Conservation (phyloP, 2,329 filamentous ascomycete genomes). For the Fusarium pseudograminearum region DNA sequence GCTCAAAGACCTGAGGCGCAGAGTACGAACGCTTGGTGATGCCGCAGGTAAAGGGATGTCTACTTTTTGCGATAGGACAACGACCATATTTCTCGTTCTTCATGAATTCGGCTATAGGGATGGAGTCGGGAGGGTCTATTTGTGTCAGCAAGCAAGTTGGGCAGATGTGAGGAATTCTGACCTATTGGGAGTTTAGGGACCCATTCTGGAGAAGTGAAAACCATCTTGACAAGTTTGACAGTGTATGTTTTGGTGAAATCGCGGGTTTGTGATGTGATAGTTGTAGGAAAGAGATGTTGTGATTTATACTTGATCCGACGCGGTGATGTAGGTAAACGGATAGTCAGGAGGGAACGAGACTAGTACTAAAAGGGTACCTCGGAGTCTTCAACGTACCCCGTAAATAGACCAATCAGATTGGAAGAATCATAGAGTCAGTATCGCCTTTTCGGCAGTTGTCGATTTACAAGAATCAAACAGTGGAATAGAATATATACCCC, state of each 20-base stretch:
- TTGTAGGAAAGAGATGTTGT: not conserved
- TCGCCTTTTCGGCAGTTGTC: not conserved
- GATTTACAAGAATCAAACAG: no score
- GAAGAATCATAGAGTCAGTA: not conserved
- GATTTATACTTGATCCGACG: not conserved
- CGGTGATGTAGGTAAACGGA: no score
- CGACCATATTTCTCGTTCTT: slow-evolving; percentile 50
- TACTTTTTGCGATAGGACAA: slow-evolving; percentile 69
- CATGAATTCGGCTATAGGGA: slow-evolving; percentile 27
- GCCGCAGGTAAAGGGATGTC: slow-evolving; percentile 82
- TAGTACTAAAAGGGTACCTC: not conserved
- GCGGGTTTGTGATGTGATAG: not conserved
- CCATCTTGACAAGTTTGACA: not conserved
- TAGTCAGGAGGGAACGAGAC: not conserved
- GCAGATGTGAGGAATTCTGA: not conserved
- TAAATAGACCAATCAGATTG: not conserved
- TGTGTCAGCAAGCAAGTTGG: not conserved
- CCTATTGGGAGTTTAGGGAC: slow-evolving; percentile 9
- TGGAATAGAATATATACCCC: not conserved
- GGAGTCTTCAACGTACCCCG: not conserved
- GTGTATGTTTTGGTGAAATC: not conserved
- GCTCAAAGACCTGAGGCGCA: slow-evolving; percentile 69
- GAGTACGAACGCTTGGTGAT: slow-evolving; percentile 76
- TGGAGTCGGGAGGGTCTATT: slow-evolving; percentile 15
- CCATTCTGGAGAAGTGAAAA: slow-evolving; percentile 12